Base-by-base conservation (phyloP, 192 early-diverging fungal genomes). In the Rhizophlyctis rosea region DNA sequence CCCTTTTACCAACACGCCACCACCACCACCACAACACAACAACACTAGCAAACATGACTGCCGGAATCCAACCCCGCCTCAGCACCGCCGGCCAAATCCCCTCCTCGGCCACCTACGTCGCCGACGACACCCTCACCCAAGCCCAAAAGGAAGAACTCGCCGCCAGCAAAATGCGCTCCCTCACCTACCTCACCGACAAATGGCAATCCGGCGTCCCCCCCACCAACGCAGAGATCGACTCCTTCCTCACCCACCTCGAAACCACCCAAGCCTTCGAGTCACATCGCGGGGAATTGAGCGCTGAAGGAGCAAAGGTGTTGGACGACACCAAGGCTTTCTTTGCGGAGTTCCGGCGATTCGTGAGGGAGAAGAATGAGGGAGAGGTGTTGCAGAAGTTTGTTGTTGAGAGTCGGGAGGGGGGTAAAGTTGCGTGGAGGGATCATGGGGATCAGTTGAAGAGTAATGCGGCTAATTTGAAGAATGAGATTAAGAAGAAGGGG, bases 321-420 rank as follows among this genome's bases (percentile, higher is more conserved):
- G 39, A 44, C 9, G 39, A 44, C 39, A 7, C 18, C 39, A 13
- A 7, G 7, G 9, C 18, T 7, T 18, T 44, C 39, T 13, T 44
- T 18, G 9, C 7, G 39, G 39, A 44, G 39, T 13, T 18, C 18
- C 39, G 39, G 9, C 39, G 39, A 13, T 44, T 44, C 39, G 39
- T 44, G 9, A 18, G 9, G 7, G 9, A 44, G 18, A 44, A 44
- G 39, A 44, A 44, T 44, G 39, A 44, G 18, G 39, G 39, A 18
- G 39, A 44, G 39, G 39, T 44, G 39, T 18, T 44, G 39, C 39
- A 44, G 18, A 44, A 44, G 39, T 44, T 44, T 44, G 39, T 44
- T 7, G 9, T 13, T 7, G 9, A 13, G 39, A 13, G 9, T 13
- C 7, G 18, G 39, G 39, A 44, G 9, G 39, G 9, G 7, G 39